Evolutionary conservation across 441 rosid genomes (phyloP).

Genomic region (Erodium moschatum): DNA sequence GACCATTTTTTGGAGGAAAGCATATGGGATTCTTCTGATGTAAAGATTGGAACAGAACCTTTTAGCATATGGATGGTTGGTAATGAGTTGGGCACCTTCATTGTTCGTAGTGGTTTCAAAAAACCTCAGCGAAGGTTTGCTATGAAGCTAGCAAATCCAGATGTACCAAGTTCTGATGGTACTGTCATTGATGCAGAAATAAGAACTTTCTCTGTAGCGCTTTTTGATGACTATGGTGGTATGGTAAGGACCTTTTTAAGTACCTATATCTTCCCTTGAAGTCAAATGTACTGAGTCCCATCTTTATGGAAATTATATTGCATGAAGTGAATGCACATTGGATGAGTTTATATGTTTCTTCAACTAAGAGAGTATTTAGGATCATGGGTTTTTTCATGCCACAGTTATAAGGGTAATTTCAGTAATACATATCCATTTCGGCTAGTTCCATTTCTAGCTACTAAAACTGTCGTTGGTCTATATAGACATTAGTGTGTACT

Average conservation of each 20-base stretch:
- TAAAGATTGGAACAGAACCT: slow-evolving; percentile 49
- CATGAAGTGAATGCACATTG: not conserved
- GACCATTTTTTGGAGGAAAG: slow-evolving; percentile 84
- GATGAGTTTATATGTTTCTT: not conserved
- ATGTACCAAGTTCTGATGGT: slow-evolving; percentile 55
- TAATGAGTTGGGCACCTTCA: slow-evolving; percentile 67
- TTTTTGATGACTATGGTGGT: slow-evolving; percentile 96
- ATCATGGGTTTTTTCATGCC: not conserved
- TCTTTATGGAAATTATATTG: not conserved
- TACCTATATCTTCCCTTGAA: slow-evolving; percentile 10
- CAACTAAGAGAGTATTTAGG: not conserved
- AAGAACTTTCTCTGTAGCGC: slow-evolving; percentile 74
- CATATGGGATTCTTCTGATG: slow-evolving; percentile 76
- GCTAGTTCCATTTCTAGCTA: not conserved
- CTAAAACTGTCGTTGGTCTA: not conserved
- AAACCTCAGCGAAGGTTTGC: slow-evolving; percentile 95
- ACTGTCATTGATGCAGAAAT: slow-evolving; percentile 65
- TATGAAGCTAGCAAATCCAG: slow-evolving; percentile 66
- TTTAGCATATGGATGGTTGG: slow-evolving; percentile 86
- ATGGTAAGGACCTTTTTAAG: slow-evolving; percentile 49
- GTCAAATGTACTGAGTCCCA: not conserved
- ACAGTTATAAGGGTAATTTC: not conserved
- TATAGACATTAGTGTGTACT: not conserved
- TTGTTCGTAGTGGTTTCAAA: slow-evolving; percentile 71
- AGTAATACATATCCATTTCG: not conserved